These are phyloP conservation scores for Rhododendron molle DNA, from an alignment of 148 eudicot species.

Conservation along the genomic window DNA sequence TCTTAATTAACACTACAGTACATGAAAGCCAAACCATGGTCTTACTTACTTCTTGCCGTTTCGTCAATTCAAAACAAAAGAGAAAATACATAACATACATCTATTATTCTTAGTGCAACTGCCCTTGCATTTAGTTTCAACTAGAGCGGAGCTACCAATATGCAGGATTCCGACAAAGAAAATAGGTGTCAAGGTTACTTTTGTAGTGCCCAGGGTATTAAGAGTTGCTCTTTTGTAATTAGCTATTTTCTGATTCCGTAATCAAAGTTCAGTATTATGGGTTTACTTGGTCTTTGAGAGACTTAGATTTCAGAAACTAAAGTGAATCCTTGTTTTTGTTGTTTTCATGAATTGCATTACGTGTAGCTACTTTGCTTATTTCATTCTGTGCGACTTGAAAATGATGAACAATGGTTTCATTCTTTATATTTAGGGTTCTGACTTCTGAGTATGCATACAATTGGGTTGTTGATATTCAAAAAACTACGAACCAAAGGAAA, in stretches of 20 bases:
- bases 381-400: not conserved
- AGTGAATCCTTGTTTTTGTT: not conserved
- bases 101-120: not conserved
- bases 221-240: not conserved
- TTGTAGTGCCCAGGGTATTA: not conserved
- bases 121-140: not conserved
- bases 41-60: not conserved
- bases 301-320: not conserved
- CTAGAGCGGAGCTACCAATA: not conserved
- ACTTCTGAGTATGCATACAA: not conserved
- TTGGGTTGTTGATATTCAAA: not conserved
- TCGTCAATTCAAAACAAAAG: not conserved
- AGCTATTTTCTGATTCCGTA: not conserved
- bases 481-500: not conserved
- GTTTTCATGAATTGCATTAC: not conserved
- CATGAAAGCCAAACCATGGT: not conserved
- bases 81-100: not conserved
- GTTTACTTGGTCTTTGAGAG: not conserved
- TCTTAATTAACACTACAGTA: not conserved
- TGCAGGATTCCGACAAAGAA: not conserved
- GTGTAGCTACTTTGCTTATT: not conserved
- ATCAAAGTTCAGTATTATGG: not conserved
- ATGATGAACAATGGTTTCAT: constrained; percentile 1
- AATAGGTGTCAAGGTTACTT: not conserved
- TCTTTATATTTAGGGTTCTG: not conserved